A percentile compares a stretch with the other conserved stretches of the same genome.
phyloP scores from a whole-genome alignment of 1,284 basidiomycete genomes.

The Meripilus lineatus region DNA sequence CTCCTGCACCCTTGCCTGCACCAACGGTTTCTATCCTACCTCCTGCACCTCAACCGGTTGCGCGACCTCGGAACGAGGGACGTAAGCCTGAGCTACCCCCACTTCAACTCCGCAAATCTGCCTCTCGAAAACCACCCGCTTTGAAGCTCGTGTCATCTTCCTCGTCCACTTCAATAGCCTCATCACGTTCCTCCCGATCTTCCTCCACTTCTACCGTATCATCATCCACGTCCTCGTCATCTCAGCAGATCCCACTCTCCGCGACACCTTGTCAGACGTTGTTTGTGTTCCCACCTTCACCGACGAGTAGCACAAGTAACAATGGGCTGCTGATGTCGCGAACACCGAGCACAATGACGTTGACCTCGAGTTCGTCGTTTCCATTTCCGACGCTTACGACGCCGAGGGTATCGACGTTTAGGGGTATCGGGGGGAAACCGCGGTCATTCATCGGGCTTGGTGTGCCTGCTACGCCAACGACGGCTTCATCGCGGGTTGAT shows the following conservation, averaged over 20 bases:
- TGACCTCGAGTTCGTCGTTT: conserved; percentile 54
- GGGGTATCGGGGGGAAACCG: conserved; percentile 52
- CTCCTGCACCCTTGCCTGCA: no score
- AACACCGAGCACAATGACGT: conserved; percentile 69
- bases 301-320: conserved; percentile 42
- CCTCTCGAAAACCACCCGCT: conserved; percentile 8
- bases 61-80: conserved; percentile 48
- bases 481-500: conserved; percentile 76
- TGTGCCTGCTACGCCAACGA: conserved; percentile 68
- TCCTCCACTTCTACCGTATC: neutral
- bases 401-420: conserved; percentile 70
- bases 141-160: conserved; percentile 15
- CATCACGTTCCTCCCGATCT: neutral
- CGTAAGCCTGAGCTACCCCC: conserved; percentile 50
- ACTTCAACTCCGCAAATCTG: conserved; percentile 36
- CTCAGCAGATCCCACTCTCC: conserved; percentile 10
- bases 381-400: conserved; percentile 60
- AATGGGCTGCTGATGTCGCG: no score
- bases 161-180: neutral
- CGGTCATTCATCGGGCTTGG: conserved; percentile 68
- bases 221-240: no score
- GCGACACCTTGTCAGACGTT: conserved; percentile 64
- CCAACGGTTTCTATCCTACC: no score
- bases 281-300: conserved; percentile 80
- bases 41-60: conserved; percentile 26